phyloP scores from a whole-genome alignment of 23 red algal species.

The Gracilaria domingensis region DNA sequence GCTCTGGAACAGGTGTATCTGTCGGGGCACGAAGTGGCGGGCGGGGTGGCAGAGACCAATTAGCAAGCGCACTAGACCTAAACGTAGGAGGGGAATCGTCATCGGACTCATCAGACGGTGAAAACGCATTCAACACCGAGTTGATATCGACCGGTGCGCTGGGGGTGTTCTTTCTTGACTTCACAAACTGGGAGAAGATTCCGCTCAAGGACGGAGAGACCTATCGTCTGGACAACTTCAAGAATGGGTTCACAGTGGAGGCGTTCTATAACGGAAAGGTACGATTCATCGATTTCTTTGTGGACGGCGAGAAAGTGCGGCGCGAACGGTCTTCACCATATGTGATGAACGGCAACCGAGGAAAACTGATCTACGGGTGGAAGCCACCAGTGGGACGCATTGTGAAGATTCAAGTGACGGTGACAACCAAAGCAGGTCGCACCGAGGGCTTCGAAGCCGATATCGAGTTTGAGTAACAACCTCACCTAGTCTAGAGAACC shows the following conservation, averaged over 20 bases:
- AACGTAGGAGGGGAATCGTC: neutral
- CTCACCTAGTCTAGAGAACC: too few species aligned
- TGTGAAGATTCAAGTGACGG: constrained; percentile 56
- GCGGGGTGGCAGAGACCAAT: neutral
- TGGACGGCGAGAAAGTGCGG: constrained; percentile 24
- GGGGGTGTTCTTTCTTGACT: constrained; percentile 61
- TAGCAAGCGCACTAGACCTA: constrained; percentile 6
- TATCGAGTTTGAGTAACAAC: constrained; percentile 41
- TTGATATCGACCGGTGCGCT: constrained; percentile 34
- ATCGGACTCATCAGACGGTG: neutral
- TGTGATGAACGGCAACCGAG: constrained; percentile 60
- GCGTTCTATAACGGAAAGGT: constrained; percentile 54
- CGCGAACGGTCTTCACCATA: constrained; percentile 42
- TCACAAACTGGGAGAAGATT: constrained; percentile 43
- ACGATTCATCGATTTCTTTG: constrained; percentile 45
- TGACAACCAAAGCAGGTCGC: constrained; percentile 10
- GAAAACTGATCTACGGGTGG: constrained; percentile 51
- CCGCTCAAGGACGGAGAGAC: constrained; percentile 36
- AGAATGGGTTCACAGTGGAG: constrained; percentile 49
- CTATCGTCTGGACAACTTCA: constrained; percentile 41
- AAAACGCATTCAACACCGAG: constrained; percentile 34
- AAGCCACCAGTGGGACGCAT: constrained; percentile 4
- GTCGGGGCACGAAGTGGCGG: constrained; percentile 21
- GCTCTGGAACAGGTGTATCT: constrained; percentile 19
- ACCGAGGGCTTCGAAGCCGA: constrained; percentile 35